Percentiles rank a stretch among this genome's conserved stretches.
Evolutionary conservation across 306 rosid genomes (phyloP).

Genomic region (Abrus precatorius): DNA sequence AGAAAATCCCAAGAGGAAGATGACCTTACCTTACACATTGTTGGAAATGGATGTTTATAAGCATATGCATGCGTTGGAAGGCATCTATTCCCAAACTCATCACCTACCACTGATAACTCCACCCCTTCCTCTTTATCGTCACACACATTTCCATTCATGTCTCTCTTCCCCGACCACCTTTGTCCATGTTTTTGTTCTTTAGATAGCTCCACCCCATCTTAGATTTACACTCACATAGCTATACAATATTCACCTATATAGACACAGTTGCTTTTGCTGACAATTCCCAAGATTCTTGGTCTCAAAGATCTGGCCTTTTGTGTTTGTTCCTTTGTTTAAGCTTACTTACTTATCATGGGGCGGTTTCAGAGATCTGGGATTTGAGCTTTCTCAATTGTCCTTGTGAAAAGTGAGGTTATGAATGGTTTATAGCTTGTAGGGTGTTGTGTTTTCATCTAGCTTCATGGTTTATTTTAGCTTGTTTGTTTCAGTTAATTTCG

Average conservation of each 20-base stretch:
- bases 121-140: conserved; percentile 59
- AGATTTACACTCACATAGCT: conserved; percentile 65
- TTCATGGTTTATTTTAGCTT: conserved; percentile 2
- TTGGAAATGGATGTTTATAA: conserved; percentile 41
- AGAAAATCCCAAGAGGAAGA: conserved; percentile 46
- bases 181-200: conserved; percentile 29
- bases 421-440: conserved; percentile 1
- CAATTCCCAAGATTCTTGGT: conserved; percentile 44
- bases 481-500: conserved; percentile 38
- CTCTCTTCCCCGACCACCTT: conserved; percentile 41
- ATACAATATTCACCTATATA: conserved; percentile 46
- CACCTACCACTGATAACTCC: conserved; percentile 88
- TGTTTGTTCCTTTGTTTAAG: conserved; percentile 38
- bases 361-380: conserved; percentile 73
- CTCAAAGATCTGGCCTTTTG: conserved; percentile 61
- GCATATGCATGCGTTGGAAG: conserved; percentile 56
- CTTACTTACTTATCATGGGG: conserved; percentile 47
- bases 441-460: conserved; percentile 2
- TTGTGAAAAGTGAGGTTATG: conserved; percentile 26
- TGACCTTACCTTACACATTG: neutral
- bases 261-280: conserved; percentile 49
- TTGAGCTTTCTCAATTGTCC: conserved; percentile 47
- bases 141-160: conserved; percentile 47
- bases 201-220: conserved; percentile 77
- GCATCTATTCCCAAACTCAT: conserved; percentile 57